Conservation (phyloP, 2,329 filamentous ascomycete genomes). For the Mycosphaerella sp. region DNA sequence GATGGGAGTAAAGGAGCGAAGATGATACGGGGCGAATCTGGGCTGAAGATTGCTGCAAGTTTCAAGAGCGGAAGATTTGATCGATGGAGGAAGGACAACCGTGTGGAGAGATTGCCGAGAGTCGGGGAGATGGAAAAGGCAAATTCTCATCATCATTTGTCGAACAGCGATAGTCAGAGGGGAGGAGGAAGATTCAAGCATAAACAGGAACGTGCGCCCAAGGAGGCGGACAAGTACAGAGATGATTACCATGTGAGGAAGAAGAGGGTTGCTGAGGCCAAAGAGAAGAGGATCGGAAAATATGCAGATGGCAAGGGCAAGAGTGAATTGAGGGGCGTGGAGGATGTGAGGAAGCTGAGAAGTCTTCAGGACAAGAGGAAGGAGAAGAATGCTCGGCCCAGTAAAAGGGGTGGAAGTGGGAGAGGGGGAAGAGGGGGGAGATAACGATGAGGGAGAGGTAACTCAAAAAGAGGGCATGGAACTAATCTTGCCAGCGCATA, state of each 20-base stretch:
- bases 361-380: conserved; percentile 66
- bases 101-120: conserved; percentile 67
- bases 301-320: conserved; percentile 64
- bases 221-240: conserved; percentile 84
- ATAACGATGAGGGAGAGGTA: too few relatives aligned
- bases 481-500: too few relatives aligned
- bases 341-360: conserved; percentile 79
- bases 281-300: conserved; percentile 71
- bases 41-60: conserved; percentile 88
- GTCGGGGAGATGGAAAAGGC: conserved; percentile 70
- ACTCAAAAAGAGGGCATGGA: too few relatives aligned
- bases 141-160: conserved; percentile 28
- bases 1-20: conserved; percentile 71
- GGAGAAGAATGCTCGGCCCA: conserved; percentile 82
- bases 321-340: conserved; percentile 71
- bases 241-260: conserved; percentile 87
- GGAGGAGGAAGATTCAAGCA: conserved; percentile 63
- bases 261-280: conserved; percentile 80
- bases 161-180: conserved; percentile 21
- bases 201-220: conserved; percentile 79
- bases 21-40: conserved; percentile 78
- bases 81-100: conserved; percentile 81
- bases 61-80: conserved; percentile 95
- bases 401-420: conserved; percentile 10
- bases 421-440: neutral